Evolutionary conservation across 2,329 filamentous ascomycete species (phyloP).

Genomic region (Sporothrix mexicana): DNA sequence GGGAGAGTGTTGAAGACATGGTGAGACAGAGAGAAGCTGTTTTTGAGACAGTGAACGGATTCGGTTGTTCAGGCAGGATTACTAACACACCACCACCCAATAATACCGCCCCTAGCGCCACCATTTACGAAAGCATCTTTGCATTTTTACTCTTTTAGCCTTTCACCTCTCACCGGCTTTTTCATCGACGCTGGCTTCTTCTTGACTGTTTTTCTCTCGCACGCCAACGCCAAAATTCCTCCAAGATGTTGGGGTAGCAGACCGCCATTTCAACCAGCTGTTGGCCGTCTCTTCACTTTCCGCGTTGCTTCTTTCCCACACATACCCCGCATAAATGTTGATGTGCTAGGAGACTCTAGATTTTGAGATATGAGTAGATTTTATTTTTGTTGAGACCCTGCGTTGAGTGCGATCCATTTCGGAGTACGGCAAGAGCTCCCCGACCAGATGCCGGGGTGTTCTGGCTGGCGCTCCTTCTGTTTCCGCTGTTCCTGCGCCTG

Average conservation of each 20-base stretch:
- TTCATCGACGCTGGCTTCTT: neutral
- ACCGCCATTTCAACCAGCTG: constrained; percentile 15
- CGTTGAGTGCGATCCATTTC: neutral
- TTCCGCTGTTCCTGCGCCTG: neutral
- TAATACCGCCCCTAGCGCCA: neutral
- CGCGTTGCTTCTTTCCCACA: neutral
- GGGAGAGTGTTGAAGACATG: no score
- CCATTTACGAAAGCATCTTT: neutral
- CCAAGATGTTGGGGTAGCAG: constrained; percentile 9
- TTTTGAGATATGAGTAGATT: neutral
- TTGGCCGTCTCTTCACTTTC: neutral
- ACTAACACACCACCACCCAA: constrained; percentile 1
- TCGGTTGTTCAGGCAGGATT: neutral
- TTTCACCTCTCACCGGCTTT: neutral
- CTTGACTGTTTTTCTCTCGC: neutral
- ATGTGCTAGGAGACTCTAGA: neutral
- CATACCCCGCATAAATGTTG: neutral
- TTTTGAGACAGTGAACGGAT: constrained; percentile 1
- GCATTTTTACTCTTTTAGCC: no score
- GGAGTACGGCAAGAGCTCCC: constrained; percentile 5
- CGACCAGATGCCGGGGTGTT: neutral
- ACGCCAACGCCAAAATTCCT: neutral
- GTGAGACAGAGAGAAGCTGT: neutral
- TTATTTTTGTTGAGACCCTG: constrained; percentile 10
- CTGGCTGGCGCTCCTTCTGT: neutral